These are phyloP conservation scores for Axilococcus clingmanii DNA, from an alignment of 139 green algal genomes.

Conservation along the genomic window DNA sequence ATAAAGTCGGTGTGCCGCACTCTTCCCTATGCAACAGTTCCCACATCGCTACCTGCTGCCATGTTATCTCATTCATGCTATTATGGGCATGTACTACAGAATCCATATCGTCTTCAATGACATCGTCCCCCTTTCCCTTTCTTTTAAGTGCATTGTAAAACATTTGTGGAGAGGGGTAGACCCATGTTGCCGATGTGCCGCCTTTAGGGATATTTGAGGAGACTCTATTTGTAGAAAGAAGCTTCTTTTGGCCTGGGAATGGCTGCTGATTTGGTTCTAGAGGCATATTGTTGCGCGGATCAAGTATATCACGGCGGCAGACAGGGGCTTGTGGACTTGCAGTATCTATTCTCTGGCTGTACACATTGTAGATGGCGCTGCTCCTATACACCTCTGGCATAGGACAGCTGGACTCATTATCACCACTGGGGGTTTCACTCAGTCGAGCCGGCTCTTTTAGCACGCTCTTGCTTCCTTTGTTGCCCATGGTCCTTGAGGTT, in stretches of 20 bases:
- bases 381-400: constrained; percentile 28
- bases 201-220: constrained; percentile 84
- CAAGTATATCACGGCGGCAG: constrained; percentile 40
- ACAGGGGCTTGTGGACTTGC: constrained; percentile 11
- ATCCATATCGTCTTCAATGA: constrained; percentile 85
- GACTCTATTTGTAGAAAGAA: constrained; percentile 60
- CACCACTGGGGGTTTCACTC: too few species aligned
- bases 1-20: constrained; percentile 60
- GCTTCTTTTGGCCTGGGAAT: constrained; percentile 65
- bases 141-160: constrained; percentile 90
- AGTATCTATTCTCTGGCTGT: constrained; percentile 67
- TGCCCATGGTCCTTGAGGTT: too few species aligned
- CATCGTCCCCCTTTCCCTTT: constrained; percentile 90
- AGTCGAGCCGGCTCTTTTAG: too few species aligned
- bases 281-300: constrained; percentile 88
- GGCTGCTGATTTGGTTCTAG: constrained; percentile 80
- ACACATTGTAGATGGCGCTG: constrained; percentile 75
- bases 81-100: constrained; percentile 62
- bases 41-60: constrained; percentile 60
- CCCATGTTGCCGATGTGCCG: constrained; percentile 71
- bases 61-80: constrained; percentile 93
- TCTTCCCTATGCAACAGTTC: constrained; percentile 70
- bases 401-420: constrained; percentile 18
- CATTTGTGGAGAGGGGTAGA: constrained; percentile 93
- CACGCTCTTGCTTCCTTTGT: too few species aligned